phyloP scores from a whole-genome alignment of 2,329 filamentous ascomycete species.

The Pseudogymnoascus sp. region DNA sequence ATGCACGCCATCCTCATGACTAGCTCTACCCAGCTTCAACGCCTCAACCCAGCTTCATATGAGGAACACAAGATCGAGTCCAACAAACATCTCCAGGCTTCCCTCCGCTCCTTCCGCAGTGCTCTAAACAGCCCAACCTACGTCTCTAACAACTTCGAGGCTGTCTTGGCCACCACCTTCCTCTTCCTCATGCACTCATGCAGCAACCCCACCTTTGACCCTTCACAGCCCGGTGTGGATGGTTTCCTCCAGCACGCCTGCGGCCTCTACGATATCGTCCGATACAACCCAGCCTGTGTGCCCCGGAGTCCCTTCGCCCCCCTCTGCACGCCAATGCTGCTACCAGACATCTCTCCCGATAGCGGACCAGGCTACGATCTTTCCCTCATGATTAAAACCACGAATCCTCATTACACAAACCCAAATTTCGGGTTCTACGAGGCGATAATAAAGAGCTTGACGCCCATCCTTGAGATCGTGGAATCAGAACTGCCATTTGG shows the following conservation, averaged over 20 bases:
- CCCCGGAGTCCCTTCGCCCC: constrained; percentile 10
- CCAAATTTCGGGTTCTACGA: background rate
- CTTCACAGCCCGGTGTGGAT: constrained; percentile 11
- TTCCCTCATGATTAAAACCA: background rate
- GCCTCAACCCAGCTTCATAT: background rate
- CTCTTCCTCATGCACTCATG: constrained; percentile 14
- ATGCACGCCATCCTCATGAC: constrained; percentile 16
- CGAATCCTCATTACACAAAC: background rate
- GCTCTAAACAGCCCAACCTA: constrained; percentile 10
- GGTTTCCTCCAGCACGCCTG: constrained; percentile 17
- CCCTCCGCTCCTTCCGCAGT: constrained; percentile 14
- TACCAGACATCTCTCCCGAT: constrained; percentile 10
- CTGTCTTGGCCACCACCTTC: constrained; percentile 17
- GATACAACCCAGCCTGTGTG: constrained; percentile 1
- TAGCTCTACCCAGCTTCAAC: constrained; percentile 12
- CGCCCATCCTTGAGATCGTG: background rate
- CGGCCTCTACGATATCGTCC: constrained; percentile 15
- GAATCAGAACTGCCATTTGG: background rate
- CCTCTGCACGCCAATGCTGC: constrained; percentile 13
- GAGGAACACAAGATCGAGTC: constrained; percentile 12
- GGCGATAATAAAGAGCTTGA: background rate
- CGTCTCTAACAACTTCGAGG: constrained; percentile 14
- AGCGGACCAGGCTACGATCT: constrained; percentile 13
- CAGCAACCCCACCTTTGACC: background rate
- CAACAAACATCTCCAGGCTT: constrained; percentile 15